phyloP scores from a whole-genome alignment of 768 basidiomycete genomes.

The Daedalea quercina region DNA sequence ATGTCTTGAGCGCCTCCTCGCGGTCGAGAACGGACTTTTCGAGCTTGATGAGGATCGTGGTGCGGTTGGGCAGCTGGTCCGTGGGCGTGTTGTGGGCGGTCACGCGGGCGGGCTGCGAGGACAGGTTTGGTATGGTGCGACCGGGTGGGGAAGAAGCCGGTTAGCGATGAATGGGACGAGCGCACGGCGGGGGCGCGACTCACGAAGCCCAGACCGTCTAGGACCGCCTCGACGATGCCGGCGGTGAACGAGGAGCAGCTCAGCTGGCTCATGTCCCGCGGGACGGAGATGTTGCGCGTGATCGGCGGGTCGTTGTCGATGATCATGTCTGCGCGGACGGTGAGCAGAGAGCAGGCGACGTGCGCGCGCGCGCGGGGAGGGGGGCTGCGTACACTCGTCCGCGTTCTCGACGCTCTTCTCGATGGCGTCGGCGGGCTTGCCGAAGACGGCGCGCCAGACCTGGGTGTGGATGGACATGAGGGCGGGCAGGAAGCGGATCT shows the following conservation, averaged over 20 bases:
- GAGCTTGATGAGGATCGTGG: conserved; percentile 96
- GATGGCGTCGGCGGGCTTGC: conserved; percentile 88
- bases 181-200: conserved; percentile 26
- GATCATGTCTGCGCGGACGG: conserved; percentile 76
- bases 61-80: conserved; percentile 72
- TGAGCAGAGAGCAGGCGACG: too few species aligned
- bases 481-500: conserved; percentile 83
- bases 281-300: conserved; percentile 89
- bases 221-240: conserved; percentile 93
- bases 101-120: conserved; percentile 81
- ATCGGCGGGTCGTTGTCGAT: conserved; percentile 93
- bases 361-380: background rate
- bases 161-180: background rate
- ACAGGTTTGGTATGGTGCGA: background rate
- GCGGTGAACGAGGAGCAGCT: conserved; percentile 98
- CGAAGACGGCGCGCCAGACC: conserved; percentile 92
- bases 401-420: conserved; percentile 95
- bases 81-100: conserved; percentile 93
- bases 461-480: conserved; percentile 94
- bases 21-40: conserved; percentile 90
- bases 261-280: conserved; percentile 87
- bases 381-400: conserved; percentile 81
- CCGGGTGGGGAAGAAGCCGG: background rate
- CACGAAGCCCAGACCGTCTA: conserved; percentile 92
- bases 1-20: conserved; percentile 79